Conservation (phyloP, 2,329 filamentous ascomycete genomes). For the Fusarium ramigenum region DNA sequence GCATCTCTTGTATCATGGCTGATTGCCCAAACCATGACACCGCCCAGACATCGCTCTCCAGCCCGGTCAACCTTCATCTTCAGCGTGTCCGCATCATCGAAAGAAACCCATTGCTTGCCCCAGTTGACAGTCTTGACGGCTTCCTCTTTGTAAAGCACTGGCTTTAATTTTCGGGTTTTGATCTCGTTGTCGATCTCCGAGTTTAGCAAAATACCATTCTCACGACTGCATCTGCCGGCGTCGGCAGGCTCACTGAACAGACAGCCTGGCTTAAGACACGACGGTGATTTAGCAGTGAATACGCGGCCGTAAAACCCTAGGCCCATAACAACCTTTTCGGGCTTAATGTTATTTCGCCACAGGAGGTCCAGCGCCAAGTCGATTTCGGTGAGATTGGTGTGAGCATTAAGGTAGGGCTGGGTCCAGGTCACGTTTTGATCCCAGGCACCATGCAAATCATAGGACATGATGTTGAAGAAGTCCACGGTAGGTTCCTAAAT, state of each 20-base stretch:
- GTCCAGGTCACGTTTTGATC: not conserved
- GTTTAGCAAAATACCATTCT: not conserved
- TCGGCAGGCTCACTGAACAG: not conserved
- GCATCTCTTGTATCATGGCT: slow-evolving; percentile 15
- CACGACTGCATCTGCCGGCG: not conserved
- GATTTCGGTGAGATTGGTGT: slow-evolving; percentile 30
- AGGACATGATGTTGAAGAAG: slow-evolving; percentile 48
- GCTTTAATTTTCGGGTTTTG: not conserved
- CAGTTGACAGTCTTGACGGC: no score
- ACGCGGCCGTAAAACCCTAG: slow-evolving; percentile 20
- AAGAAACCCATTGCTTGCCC: slow-evolving; percentile 8
- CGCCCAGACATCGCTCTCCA: not conserved
- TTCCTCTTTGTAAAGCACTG: not conserved
- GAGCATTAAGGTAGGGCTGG: slow-evolving; percentile 6
- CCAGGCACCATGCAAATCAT: slow-evolving; percentile 16
- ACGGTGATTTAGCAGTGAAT: no score
- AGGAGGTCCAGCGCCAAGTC: slow-evolving; percentile 5
- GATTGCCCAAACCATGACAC: slow-evolving; percentile 29
- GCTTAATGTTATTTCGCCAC: slow-evolving; percentile 11
- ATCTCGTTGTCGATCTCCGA: not conserved
- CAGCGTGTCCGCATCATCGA: slow-evolving; percentile 12
- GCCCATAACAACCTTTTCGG: slow-evolving; percentile 10
- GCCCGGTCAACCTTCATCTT: slow-evolving; percentile 5
- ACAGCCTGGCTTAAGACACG: no score
- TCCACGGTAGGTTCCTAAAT: slow-evolving; percentile 49